Base-by-base conservation (phyloP, 2,329 filamentous ascomycete genomes). In the Fusarium falciforme region DNA sequence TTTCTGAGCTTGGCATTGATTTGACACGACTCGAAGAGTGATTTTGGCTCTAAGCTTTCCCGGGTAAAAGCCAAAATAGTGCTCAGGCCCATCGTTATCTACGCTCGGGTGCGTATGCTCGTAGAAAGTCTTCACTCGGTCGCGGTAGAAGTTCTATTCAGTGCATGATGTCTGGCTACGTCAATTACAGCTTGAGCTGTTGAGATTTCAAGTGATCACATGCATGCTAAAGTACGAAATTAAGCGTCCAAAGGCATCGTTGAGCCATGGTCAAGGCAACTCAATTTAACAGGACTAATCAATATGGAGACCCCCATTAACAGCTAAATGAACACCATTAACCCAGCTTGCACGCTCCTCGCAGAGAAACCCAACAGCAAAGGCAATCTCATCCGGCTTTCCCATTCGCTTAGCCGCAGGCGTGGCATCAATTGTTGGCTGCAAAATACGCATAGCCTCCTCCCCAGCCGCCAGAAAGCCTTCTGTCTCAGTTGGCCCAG, bases 311-410 rank as follows among this genome's bases (percentile, higher is more conserved):
- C 70, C 70, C 9, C 80, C 80, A n/a, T 77, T 79, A 31, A 78
- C 79, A 66, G 76, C 70, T 35, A 82, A 42, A 47, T 80, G 77
- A 47, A 73, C 66, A 6, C 86, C 87, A 73, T 87, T 88, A 7
- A 88, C 80, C 86, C 86, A 88, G 16, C 84, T 80, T 1, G 85
- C 82, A 52, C 82, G 76, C 54, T 84, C 83, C 71, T 86, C 83
- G 47, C 83, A 85, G 29, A 88, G 66, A 67, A 87, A 85, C 0
- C 77, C 84, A 2, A 88, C 86, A 9, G 83, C 84, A 69, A 78
- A 86, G 0, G 86, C 86, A 68, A 88, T 82, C 73, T 88, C 87
- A 25, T 83, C 81, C 5, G 84, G 80, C 68, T 82, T 79, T 0
- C 79, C 86, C 80, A 88, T 66, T 40, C 86, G 78, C 33, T 79